Evolutionary conservation across 1,284 basidiomycete species (phyloP), one percentile per base, ranked within the genome.

Genomic region (Apiotrichum sp.): DNA sequence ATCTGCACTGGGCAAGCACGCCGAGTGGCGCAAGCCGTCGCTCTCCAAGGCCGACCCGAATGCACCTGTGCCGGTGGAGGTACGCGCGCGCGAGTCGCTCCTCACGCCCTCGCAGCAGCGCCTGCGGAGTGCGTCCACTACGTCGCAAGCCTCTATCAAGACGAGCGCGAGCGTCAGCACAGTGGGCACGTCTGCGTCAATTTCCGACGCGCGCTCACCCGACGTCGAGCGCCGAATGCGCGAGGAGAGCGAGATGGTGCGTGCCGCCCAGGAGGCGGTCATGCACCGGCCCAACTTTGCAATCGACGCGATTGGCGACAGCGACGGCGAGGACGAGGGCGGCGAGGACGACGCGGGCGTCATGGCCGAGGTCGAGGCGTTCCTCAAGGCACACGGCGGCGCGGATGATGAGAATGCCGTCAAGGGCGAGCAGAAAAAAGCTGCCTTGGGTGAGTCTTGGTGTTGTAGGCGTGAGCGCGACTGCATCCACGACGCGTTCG

Each of bases 301-400:
- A 2, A 95, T 96, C 64, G 93, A 97, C 69, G 89, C 92, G 72
- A 89, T 86, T 4, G 86, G 85, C 55, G 88, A 91, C 63, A 87
- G 86, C 13, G 86, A 89, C 46, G 86, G 86, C 29, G 83, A 85
- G 47, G 82, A 67, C 29, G 76, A 68, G 38, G 69, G 65, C 14
- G 71, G 73, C 7, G 81, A 78, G 52, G 82, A 82, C 59, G 89
- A 91, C 67, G 83, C 82, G 53, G 77, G 71, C 6, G 87, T 93
- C 50, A 83, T 95, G 84, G 89, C 93, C 64, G 91, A 95, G 80
- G 88, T 91, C 53, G 90, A 95, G 70, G 91, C 90, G 2, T 93
- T 93, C 81, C 78, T 95, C 52, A 90, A 93, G 69, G 91, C 74
- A 8, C 73, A 78, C 59, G 77, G 73, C 31, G 73, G 69, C n/a